Evolutionary conservation across 192 early-diverging fungal genomes (phyloP).

Genomic region (Podila epicladia): DNA sequence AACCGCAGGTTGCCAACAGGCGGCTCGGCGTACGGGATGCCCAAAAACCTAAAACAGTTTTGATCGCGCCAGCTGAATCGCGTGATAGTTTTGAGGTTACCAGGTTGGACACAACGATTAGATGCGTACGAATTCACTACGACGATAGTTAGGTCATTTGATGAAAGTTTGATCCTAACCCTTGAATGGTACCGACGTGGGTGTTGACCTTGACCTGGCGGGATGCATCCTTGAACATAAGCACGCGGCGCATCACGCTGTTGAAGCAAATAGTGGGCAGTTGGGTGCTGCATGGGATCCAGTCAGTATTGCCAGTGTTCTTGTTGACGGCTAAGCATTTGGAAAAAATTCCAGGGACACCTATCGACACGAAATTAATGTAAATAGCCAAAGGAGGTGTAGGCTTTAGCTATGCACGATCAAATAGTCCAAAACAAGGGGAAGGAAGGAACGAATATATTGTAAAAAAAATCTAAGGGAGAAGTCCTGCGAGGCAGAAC

Average conservation of each 20-base stretch:
- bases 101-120: too few species aligned
- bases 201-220: conserved; percentile 32
- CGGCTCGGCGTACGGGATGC: conserved; percentile 58
- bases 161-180: neutral
- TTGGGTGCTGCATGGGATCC: conserved; percentile 4
- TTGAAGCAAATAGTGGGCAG: conserved; percentile 10
- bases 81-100: too few species aligned
- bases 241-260: neutral
- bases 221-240: conserved; percentile 11
- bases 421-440: neutral
- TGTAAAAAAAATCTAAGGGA: neutral
- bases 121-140: too few species aligned
- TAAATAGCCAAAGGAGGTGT: too few species aligned
- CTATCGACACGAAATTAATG: neutral
- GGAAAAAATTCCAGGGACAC: neutral
- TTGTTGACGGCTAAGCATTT: conserved; percentile 12
- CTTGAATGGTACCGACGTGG: conserved; percentile 9
- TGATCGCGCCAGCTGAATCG: conserved; percentile 4
- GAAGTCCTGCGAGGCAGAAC: neutral
- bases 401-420: too few species aligned
- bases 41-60: conserved; percentile 35
- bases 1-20: conserved; percentile 53
- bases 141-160: too few species aligned
- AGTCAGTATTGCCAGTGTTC: conserved; percentile 4
- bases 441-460: neutral